A percentile compares a stretch with the other conserved stretches of the same genome.
phyloP scores from a whole-genome alignment of 352 stramenopile species.

The Phytophthora pinifolia region DNA sequence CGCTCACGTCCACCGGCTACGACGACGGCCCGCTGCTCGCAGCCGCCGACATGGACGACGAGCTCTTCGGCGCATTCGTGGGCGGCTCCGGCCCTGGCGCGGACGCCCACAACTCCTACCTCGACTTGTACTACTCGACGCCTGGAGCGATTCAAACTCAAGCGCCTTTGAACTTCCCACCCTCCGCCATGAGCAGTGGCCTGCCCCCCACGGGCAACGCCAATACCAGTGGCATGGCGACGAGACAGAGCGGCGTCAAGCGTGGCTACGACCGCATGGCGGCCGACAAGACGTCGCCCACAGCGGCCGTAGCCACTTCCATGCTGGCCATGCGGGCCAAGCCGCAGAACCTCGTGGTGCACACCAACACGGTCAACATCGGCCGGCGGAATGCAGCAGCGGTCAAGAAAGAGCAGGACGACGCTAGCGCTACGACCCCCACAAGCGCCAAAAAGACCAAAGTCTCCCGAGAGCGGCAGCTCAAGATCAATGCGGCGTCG shows the following conservation, averaged over 20 bases:
- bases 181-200: slow-evolving; percentile 21
- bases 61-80: slow-evolving; percentile 52
- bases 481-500: slow-evolving; percentile 88
- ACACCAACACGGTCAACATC: slow-evolving; percentile 42
- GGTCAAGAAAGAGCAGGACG: slow-evolving; percentile 32
- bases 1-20: slow-evolving; percentile 16
- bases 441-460: slow-evolving; percentile 68
- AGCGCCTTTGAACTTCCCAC: slow-evolving; percentile 12
- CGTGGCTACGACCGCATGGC: slow-evolving; percentile 42
- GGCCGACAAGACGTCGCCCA: slow-evolving; percentile 42
- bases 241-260: slow-evolving; percentile 44
- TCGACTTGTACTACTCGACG: slow-evolving; percentile 50
- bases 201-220: slow-evolving; percentile 9
- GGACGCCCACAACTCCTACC: slow-evolving; percentile 19
- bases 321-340: slow-evolving; percentile 65
- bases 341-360: slow-evolving; percentile 26
- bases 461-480: slow-evolving; percentile 80
- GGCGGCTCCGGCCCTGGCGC: slow-evolving; percentile 1
- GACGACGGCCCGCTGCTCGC: slow-evolving; percentile 11
- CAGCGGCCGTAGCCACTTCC: slow-evolving; percentile 53
- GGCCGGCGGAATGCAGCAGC: slow-evolving; percentile 9
- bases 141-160: slow-evolving; percentile 4
- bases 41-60: slow-evolving; percentile 42
- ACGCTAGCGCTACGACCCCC: slow-evolving; percentile 17
- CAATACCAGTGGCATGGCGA: not conserved